phyloP scores from a whole-genome alignment of 305 asterid species.

The Solanum aculeatissimum region DNA sequence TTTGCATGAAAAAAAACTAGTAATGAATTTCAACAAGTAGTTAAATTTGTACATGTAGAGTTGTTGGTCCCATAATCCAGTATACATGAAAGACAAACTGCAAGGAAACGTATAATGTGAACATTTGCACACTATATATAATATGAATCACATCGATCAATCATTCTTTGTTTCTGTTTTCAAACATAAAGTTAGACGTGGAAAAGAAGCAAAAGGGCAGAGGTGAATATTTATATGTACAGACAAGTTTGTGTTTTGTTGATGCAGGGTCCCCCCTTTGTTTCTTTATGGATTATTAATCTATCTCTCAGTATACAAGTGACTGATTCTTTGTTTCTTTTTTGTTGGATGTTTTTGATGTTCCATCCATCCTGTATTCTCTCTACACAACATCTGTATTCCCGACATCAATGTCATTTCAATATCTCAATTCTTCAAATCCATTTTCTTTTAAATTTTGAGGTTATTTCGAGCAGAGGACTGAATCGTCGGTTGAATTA shows the following conservation, averaged over 20 bases:
- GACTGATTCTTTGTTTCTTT: background rate
- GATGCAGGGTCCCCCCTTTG: background rate
- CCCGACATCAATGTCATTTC: background rate
- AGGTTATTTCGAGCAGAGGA: too few species aligned
- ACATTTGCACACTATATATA: background rate
- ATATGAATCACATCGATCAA: background rate
- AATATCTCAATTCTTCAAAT: too few species aligned
- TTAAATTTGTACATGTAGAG: background rate
- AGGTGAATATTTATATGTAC: background rate
- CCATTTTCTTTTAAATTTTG: too few species aligned
- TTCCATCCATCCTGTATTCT: background rate
- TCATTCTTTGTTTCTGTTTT: background rate
- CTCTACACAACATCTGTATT: background rate
- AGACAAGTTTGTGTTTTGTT: too few species aligned
- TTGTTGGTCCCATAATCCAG: background rate
- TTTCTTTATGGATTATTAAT: background rate
- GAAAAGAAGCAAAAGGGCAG: background rate
- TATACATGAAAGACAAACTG: background rate
- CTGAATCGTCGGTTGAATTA: too few species aligned
- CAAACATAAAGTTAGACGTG: background rate
- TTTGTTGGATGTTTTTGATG: background rate
- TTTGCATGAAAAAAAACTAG: background rate
- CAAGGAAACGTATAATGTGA: background rate
- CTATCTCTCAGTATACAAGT: background rate
- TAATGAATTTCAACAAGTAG: background rate